Base-by-base conservation (phyloP, 176 grass and related monocot genomes). In the Thinopyrum elongatum region DNA sequence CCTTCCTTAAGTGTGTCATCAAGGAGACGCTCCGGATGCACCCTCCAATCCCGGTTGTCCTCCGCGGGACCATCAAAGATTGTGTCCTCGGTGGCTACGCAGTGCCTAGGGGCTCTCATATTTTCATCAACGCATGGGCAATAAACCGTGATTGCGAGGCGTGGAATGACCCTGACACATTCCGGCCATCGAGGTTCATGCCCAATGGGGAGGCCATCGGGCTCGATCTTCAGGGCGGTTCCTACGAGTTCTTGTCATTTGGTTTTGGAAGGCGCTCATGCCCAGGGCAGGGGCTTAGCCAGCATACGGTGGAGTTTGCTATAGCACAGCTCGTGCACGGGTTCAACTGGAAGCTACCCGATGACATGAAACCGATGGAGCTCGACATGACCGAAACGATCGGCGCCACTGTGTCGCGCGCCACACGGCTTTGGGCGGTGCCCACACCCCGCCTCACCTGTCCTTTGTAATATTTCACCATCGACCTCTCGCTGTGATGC, bases 221-320 rank as follows among this genome's bases (percentile, higher is more conserved):
- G 8, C 41, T 91, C 4, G 94, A 97, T 86, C 93, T 92, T 79
- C 88, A 92, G 82, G 94, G 94, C 5, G 89, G 76, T 69, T 90
- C 67, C 88, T 93, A 92, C 69, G 94, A 97, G 91, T 87, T 97
- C 78, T 65, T 97, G 82, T 89, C 94, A 0, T 97, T 97, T 62
- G 94, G 94, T 0, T 93, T 89, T 4, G 91, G 94, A 2, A 69
- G 89, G 55, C 78, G 89, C 8, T 93, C 94, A 0, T 97, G 94
- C 84, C 94, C 91, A 0, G 94, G 87, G 0, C 92, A 82, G 70
- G 87, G 89, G 89, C 68, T 97, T 4, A 89, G 91, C 0, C 42
- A 93, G 38, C 81, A 93, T 35, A 62, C 34, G 17, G 87, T 97
- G 4, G 91, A 93, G 79, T 53, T 93, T 44, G 87, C 85, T 23